Conservation (phyloP, 495 filamentous ascomycete species). For the Chaetomium tenue region DNA sequence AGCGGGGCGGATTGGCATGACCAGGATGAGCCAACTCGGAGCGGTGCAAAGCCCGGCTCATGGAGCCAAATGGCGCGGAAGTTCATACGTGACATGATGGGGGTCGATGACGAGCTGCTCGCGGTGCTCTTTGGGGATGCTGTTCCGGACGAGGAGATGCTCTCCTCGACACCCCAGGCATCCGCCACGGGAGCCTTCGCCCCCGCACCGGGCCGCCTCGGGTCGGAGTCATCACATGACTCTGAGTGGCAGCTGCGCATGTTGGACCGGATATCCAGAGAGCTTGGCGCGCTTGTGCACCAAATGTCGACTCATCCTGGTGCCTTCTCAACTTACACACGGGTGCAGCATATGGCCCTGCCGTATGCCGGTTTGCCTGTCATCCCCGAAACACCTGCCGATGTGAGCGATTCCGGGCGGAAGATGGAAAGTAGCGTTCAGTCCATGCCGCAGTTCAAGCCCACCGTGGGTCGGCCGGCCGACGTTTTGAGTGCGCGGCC, state of each 20-base stretch:
- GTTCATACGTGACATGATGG: slow-evolving; percentile 84
- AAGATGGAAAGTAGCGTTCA: slow-evolving; percentile 27
- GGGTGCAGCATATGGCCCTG: slow-evolving; percentile 50
- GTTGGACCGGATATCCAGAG: slow-evolving; percentile 77
- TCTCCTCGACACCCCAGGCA: slow-evolving; percentile 45
- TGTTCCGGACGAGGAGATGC: slow-evolving; percentile 58
- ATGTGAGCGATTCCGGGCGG: slow-evolving; percentile 28
- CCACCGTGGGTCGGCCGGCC: slow-evolving; percentile 45
- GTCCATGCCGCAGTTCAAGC: slow-evolving; percentile 47
- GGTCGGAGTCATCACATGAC: slow-evolving; percentile 43
- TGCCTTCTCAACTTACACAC: slow-evolving; percentile 74
- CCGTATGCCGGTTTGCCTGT: slow-evolving; percentile 56
- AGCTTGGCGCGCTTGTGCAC: slow-evolving; percentile 79
- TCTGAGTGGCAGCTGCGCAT: slow-evolving; percentile 71
- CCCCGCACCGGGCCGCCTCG: slow-evolving; percentile 31
- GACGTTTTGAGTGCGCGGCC: slow-evolving; percentile 29
- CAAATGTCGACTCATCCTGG: slow-evolving; percentile 71
- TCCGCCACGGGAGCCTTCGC: slow-evolving; percentile 25
- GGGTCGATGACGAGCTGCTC: slow-evolving; percentile 81
- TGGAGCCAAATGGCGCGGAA: slow-evolving; percentile 80
- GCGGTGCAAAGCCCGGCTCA: slow-evolving; percentile 58
- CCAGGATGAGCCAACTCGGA: slow-evolving; percentile 37
- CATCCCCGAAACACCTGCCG: slow-evolving; percentile 49
- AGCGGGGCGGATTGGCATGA: slow-evolving; percentile 43
- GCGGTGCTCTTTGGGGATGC: slow-evolving; percentile 85